Evolutionary conservation across 768 basidiomycete genomes (phyloP), one percentile per base, ranked within the genome.

Genomic region (Nidularia sp.): DNA sequence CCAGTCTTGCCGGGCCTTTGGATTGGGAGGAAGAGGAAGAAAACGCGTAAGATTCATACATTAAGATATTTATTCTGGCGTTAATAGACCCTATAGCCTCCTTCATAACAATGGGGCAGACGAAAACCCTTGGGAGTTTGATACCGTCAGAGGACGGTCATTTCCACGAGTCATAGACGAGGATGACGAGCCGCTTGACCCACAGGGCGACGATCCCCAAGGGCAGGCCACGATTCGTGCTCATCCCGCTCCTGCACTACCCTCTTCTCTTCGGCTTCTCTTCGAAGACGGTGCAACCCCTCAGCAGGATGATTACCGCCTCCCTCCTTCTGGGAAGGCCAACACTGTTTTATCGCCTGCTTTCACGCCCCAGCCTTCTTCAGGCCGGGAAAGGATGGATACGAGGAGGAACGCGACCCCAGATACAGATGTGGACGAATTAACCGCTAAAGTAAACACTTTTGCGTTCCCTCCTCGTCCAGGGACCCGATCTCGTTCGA

Each of bases 21-120:
- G 80, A 84, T 47, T 89, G 86, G 86, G 88, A 88, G 64, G 77
- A 77, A 35, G 82, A 85, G 45, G 86, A 85, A 52, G 75, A 83
- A 60, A 76, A 75, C 62, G 74, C 78, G 80, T 79, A 55, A 56
- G 72, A 66, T 6, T 50, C 39, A 22, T 45, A 48, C 15, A 15
- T 47, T 46, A 35, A 31, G 8, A 29, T 10, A 13, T 10, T n/a
- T 48, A 15, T 31, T 48, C n/a, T 34, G 2, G 47, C 8, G 8
- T 48, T 12, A 48, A 31, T 10, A 34, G 35, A 6, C 25, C 22
- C 3, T 42, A 61, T 61, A 52, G 60, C 61, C 42, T 54, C 53
- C 46, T 56, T 53, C 47, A n/a, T 13, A 33, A 54, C 31, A 50
- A 69, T 36, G 35, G 50, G 7, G 69, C 71, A 33, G 71, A 74